A percentile compares a stretch with the other conserved stretches of the same genome.
Conservation (phyloP, 2,329 filamentous ascomycete genomes). For the Microdochium trichocladiopsis region DNA sequence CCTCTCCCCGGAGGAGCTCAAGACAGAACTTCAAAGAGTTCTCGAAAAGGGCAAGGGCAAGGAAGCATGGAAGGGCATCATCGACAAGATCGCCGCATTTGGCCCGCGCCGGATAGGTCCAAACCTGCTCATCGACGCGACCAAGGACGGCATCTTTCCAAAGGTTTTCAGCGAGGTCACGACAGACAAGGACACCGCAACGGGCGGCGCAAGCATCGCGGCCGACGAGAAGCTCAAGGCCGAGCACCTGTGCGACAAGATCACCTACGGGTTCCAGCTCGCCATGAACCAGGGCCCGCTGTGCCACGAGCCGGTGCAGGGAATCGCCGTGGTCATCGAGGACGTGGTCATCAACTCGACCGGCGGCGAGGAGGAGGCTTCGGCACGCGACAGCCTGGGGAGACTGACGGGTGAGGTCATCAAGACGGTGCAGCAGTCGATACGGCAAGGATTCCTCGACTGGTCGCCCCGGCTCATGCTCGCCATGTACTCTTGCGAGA, state of each 20-base stretch:
- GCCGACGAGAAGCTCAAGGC: constrained; percentile 46
- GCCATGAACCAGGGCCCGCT: constrained; percentile 83
- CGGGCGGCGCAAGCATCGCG: constrained; percentile 23
- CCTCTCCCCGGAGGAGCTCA: constrained; percentile 71
- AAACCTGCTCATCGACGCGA: constrained; percentile 83
- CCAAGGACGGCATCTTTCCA: constrained; percentile 58
- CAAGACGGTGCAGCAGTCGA: constrained; percentile 77
- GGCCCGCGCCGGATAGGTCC: constrained; percentile 79
- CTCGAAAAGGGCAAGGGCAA: constrained; percentile 68
- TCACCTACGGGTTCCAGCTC: constrained; percentile 89
- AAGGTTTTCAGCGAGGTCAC: constrained; percentile 59
- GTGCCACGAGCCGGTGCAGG: constrained; percentile 89
- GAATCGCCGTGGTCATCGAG: constrained; percentile 85
- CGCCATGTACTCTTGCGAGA: constrained; percentile 97
- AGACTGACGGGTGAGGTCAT: constrained; percentile 91
- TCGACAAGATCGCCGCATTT: constrained; percentile 83
- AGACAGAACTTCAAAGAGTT: constrained; percentile 57
- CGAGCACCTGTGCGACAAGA: constrained; percentile 78
- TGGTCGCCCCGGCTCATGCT: constrained; percentile 94
- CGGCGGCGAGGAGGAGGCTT: constrained; percentile 37
- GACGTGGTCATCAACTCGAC: constrained; percentile 55
- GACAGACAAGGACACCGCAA: constrained; percentile 22
- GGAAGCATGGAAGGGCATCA: constrained; percentile 69
- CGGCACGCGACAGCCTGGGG: constrained; percentile 60
- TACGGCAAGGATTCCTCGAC: constrained; percentile 81